Conservation (phyloP, 768 basidiomycete species). For the Mycena galopus region DNA sequence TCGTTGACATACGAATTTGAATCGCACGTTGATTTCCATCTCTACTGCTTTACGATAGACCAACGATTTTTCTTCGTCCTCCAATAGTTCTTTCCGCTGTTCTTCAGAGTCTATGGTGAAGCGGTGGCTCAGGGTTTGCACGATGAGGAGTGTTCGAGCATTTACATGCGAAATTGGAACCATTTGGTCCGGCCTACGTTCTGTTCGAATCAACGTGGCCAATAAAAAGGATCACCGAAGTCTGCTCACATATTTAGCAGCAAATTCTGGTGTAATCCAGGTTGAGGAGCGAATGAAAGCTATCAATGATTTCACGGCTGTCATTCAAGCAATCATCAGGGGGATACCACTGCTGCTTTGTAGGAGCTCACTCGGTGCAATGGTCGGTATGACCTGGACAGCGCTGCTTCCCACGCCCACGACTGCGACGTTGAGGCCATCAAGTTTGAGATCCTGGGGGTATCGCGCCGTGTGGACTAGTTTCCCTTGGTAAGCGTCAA, state of each 20-base stretch:
- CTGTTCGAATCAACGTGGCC: not conserved
- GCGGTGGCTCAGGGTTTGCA: not conserved
- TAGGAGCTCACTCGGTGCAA: slow-evolving; percentile 5
- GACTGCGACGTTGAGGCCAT: slow-evolving; percentile 52
- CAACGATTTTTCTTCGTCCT: slow-evolving; percentile 53
- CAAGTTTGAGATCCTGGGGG: slow-evolving; percentile 44
- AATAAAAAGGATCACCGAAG: not conserved
- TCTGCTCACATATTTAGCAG: slow-evolving; percentile 10
- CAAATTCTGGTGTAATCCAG: slow-evolving; percentile 45
- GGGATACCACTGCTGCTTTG: not conserved
- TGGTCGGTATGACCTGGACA: slow-evolving; percentile 16
- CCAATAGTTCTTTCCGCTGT: slow-evolving; percentile 55
- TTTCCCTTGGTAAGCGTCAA: slow-evolving; percentile 48
- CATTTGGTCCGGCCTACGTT: slow-evolving; percentile 5
- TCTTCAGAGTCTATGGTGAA: slow-evolving; percentile 49
- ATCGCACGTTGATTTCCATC: slow-evolving; percentile 16
- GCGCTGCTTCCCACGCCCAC: slow-evolving; percentile 47
- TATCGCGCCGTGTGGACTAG: slow-evolving; percentile 55
- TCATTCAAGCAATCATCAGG: not conserved
- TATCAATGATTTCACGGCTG: slow-evolving; percentile 47
- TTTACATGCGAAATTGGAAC: slow-evolving; percentile 16
- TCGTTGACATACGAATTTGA: not conserved
- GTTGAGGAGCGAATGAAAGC: slow-evolving; percentile 50
- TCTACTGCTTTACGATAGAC: slow-evolving; percentile 60
- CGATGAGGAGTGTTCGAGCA: not conserved